Evolutionary conservation across 371 early-diverging fungal genomes (phyloP), one percentile per base, ranked within the genome.

Genomic region (Conidiobolus incongruus): DNA sequence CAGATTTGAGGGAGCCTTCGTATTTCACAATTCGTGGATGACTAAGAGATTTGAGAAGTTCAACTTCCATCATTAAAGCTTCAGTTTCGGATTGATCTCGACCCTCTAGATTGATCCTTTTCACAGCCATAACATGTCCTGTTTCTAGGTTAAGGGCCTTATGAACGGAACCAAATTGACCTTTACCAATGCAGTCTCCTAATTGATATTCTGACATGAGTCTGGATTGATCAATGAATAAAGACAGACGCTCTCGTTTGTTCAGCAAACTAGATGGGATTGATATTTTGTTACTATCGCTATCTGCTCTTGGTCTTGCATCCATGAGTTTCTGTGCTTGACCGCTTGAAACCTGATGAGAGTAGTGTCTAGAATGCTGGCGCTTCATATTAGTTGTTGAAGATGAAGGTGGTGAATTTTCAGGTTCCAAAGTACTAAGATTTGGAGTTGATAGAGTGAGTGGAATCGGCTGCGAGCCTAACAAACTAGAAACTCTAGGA

Each of bases 21-120:
- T 91, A 91, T 28, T 77, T 72, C 32, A 93, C 87, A 32, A 93
- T 77, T 31, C 88, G 83, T 0, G 72, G 66, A 51, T 89, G 90
- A 23, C 77, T 55, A 7, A 81, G 51, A 2, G 66, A 65, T 38
- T 75, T 78, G 4, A 83, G 59, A 13, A 81, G 54, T 31, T 68
- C 70, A 2, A 81, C 80, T 50, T 84, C 81, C 47, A 38, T 15
- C 78, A 75, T 72, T 32, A 73, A 45, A 34, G 54, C 51, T 13
- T 78, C 77, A 40, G 71, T 50, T 40, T 69, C 67, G 17, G 64
- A 62, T 10, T 65, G 58, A 41, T 63, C 61, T 23, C 72, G 67
- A 17, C 70, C 75, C 38, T 68, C 70, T n/a, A 77, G 50, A 46
- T 73, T 60, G 23, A 90, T 71, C 47, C 81, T 70, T 61, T 91